phyloP scores from a whole-genome alignment of 331 rosid genomes.

The Phaseolus coccineus region DNA sequence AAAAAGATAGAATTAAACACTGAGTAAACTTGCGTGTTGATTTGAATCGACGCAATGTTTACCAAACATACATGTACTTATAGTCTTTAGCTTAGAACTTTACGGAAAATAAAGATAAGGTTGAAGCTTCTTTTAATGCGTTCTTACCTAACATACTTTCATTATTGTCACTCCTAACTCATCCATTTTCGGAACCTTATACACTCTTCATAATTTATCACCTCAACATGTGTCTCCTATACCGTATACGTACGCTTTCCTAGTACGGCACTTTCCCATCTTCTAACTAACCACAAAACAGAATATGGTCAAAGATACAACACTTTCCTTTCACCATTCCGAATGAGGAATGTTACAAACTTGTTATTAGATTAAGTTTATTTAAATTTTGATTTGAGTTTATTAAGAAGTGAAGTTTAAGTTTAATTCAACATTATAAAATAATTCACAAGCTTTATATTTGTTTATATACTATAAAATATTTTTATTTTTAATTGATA shows the following conservation, averaged over 20 bases:
- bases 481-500: no score
- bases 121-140: conserved; percentile 33
- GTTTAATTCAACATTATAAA: no score
- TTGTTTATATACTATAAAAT: no score
- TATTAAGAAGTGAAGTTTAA: no score
- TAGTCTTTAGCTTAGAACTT: conserved; percentile 35
- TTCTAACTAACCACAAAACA: neutral
- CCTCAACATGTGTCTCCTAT: conserved; percentile 18
- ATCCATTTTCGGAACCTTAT: neutral
- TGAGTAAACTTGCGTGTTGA: conserved; percentile 34
- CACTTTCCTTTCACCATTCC: conserved; percentile 5
- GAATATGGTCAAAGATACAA: neutral
- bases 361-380: neutral
- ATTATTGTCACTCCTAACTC: conserved; percentile 39
- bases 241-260: conserved; percentile 9
- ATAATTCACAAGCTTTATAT: no score
- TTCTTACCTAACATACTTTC: conserved; percentile 43
- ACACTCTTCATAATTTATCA: conserved; percentile 36
- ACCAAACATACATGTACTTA: conserved; percentile 37
- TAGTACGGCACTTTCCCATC: conserved; percentile 20
- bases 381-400: no score
- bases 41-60: conserved; percentile 44
- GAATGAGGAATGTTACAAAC: neutral
- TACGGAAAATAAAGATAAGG: conserved; percentile 42
- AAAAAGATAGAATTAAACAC: neutral